Evolutionary conservation across 2,329 filamentous ascomycete genomes (phyloP).

Genomic region (Thielaviopsis populi): DNA sequence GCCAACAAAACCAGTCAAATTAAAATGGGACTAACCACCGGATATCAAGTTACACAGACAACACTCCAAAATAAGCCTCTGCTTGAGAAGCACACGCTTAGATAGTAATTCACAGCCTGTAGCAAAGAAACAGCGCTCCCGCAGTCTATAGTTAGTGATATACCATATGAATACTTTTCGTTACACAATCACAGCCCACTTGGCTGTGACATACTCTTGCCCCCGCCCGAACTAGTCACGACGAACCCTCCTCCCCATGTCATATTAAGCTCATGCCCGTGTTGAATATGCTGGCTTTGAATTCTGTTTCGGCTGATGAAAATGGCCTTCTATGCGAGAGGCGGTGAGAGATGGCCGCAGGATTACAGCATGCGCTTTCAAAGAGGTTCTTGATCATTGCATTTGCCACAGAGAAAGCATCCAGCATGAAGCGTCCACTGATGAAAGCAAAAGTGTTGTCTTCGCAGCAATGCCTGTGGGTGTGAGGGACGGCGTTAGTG

Average conservation of each 20-base stretch:
- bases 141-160: neutral
- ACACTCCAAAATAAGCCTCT: neutral
- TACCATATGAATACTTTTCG: neutral
- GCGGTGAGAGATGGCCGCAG: neutral
- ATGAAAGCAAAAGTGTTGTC: conserved; percentile 15
- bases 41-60: neutral
- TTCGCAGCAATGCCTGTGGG: conserved; percentile 9
- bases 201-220: neutral
- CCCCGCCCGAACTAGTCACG: neutral
- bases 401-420: conserved; percentile 9
- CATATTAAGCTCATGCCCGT: neutral
- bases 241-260: neutral
- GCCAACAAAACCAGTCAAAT: neutral
- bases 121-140: neutral
- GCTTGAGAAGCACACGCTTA: neutral
- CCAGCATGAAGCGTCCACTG: conserved; percentile 15
- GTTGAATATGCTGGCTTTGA: neutral
- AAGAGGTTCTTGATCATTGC: conserved; percentile 13
- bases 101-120: neutral
- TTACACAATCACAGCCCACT: neutral
- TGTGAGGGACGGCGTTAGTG: neutral
- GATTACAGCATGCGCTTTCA: conserved; percentile 8
- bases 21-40: neutral
- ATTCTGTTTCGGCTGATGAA: neutral
- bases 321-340: neutral